Percentiles rank a stretch among this genome's conserved stretches.
These are phyloP conservation scores for Amyloporia xantha DNA, from an alignment of 768 basidiomycete species.

Conservation along the genomic window DNA sequence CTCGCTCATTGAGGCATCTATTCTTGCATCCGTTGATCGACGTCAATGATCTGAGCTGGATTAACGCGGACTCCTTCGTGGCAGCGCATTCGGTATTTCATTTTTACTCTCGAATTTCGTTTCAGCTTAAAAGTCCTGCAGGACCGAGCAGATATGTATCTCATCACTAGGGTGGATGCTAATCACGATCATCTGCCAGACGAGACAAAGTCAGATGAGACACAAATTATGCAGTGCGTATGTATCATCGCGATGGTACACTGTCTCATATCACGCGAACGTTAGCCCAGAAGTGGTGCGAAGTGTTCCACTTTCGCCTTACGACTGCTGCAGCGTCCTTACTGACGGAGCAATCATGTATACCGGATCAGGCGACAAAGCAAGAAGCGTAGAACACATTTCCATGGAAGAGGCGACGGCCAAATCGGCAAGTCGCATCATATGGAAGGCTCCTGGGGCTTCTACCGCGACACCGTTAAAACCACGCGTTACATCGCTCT, in stretches of 20 bases:
- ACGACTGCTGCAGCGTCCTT: conserved; percentile 8
- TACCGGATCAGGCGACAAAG: no score
- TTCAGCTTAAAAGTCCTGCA: conserved; percentile 4
- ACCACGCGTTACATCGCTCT: conserved; percentile 16
- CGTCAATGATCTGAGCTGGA: conserved; percentile 13
- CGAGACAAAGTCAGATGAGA: not conserved
- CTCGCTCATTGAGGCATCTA: not conserved
- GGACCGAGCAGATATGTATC: conserved; percentile 17
- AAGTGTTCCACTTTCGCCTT: conserved; percentile 2
- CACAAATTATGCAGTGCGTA: conserved; percentile 6
- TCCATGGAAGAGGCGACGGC: no score
- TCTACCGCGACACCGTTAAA: not conserved
- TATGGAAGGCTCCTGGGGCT: not conserved
- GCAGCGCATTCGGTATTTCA: conserved; percentile 16
- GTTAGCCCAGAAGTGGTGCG: conserved; percentile 7
- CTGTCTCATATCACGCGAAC: no score
- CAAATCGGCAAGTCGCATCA: no score
- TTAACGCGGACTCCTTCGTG: conserved; percentile 11
- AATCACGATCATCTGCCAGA: conserved; percentile 11
- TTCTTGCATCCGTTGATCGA: conserved; percentile 2
- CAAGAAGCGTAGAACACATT: no score
- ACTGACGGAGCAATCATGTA: no score
- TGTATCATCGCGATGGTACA: no score
- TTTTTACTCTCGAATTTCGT: not conserved
- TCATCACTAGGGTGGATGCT: conserved; percentile 14